Base-by-base conservation (phyloP, 2,329 filamentous ascomycete genomes). In the Cytospora paraplurivora region DNA sequence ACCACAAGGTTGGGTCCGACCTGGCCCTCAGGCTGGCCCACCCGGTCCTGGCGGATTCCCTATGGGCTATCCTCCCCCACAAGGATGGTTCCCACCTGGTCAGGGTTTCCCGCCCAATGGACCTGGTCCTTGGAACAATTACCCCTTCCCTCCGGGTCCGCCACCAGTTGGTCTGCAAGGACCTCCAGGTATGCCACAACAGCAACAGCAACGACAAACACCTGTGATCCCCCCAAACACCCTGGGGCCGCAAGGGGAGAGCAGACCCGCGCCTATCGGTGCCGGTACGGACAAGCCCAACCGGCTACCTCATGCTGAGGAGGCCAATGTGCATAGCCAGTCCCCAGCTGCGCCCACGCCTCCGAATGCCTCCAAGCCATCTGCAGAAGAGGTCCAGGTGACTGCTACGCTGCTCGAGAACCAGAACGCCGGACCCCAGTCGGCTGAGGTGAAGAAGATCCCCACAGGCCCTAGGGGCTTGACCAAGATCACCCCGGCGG, bases 71-170 rank as follows among this genome's bases (percentile, higher is more conserved):
- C 90, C 90, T 67, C 88, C 87, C 33, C 27, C 27, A 27, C 59
- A 86, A 32, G 90, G 89, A 62, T 96, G 92, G 90, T 94, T 88
- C 73, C 90, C 89, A 69, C 86, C 84, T 10, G 89, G 88, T 7
- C 90, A 91, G 76, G 88, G 88, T 33, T 95, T 92, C 69, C 89
- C 88, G 38, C 87, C 85, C 67, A 81, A 77, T 35, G 88, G 86
- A 15, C 86, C 85, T 34, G 88, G 84, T 55, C 82, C 81, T 19
- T 86, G 82, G 83, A 79, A 76, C 72, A 81, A 78, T 72, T 83
- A 78, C 69, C 85, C 82, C 21, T 91, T 89, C 72, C 88, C 87
- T 65, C 86, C 85, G 41, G 69, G 69, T 13, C 72, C 70, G 13
- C 71, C 70, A n/a, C 68, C 69, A 5, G 72, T 72, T 52, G 72